phyloP scores from a whole-genome alignment of 306 rosid genomes.

The Quercus variabilis region DNA sequence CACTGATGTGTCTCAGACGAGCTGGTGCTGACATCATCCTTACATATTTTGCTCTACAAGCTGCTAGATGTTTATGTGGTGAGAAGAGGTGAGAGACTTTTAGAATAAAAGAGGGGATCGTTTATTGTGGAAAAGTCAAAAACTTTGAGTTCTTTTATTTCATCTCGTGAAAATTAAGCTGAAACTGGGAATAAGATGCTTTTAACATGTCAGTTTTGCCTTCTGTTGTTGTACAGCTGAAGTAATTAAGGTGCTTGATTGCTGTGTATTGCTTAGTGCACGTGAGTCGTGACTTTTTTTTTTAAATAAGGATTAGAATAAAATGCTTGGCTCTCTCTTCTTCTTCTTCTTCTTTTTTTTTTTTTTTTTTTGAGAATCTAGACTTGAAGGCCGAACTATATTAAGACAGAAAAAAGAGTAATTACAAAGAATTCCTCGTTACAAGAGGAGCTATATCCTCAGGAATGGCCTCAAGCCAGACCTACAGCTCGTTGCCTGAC shows the following conservation, averaged over 20 bases:
- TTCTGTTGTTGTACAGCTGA: background rate
- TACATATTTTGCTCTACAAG: slow-evolving; percentile 88
- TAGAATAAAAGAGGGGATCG: background rate
- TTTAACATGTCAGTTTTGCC: background rate
- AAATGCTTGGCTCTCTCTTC: background rate
- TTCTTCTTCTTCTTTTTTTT: too few species aligned
- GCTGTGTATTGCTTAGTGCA: background rate
- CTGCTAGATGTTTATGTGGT: slow-evolving; percentile 79
- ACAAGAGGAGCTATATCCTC: too few species aligned
- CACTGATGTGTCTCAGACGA: slow-evolving; percentile 83
- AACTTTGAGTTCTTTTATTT: background rate
- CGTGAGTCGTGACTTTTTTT: too few species aligned
- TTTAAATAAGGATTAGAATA: background rate
- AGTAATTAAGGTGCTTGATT: background rate
- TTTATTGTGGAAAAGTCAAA: background rate
- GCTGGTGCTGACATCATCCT: slow-evolving; percentile 95
- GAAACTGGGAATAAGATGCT: background rate
- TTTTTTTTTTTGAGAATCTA: too few species aligned
- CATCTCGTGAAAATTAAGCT: background rate
- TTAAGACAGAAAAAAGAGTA: too few species aligned
- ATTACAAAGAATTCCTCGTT: too few species aligned
- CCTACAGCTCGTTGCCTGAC: too few species aligned
- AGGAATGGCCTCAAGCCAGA: too few species aligned
- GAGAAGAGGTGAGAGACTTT: slow-evolving; percentile 61
- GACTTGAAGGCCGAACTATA: too few species aligned